Base-by-base conservation (phyloP, 371 early-diverging fungal species). In the Mucor racemosus region DNA sequence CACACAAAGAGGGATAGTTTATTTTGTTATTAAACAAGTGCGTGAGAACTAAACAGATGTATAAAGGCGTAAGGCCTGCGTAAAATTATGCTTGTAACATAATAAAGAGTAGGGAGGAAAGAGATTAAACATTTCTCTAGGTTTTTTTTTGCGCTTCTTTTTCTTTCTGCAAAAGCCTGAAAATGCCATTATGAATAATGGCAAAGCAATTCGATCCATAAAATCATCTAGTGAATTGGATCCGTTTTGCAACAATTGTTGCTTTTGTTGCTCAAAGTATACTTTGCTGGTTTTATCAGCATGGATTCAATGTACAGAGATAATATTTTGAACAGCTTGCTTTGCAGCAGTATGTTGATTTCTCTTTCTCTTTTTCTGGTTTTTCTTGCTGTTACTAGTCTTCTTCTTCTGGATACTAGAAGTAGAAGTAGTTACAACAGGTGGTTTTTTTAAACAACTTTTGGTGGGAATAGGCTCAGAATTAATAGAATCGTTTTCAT, bases 331-430 rank as follows among this genome's bases (percentile, higher is more conserved):
- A 13, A 54, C 53, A 42, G 9, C 17, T 17, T 48, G 50, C 21
- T 35, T 62, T 53, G 19, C 21, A 39, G 58, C n/a, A 38, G 58
- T 48, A 46, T 54, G 46, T 17, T 65, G 55, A 17, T 34, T 56
- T 65, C 70, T 70, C 62, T 70, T 70, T 70, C 66, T 71, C 48
- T 71, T 71, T 42, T 71, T 66, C 19, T 71, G 71, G n/a, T 64
- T 62, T 38, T 62, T 62, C 34, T 68, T 68, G 33, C 26, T 60
- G 15, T 14, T 60, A 15, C 15, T 11, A 5, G 35, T 19, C 46
- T 67, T 67, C 42, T 60, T 67, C 15, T 26, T 41, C n/a, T n/a
- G n/a, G 0, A 33, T n/a, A 1, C 17, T n/a, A 7, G 31, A n/a
- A 14, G 15, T n/a, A 46, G 14, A 35, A 17, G 42, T 8, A 19